Conservation (phyloP, 177 flowering plant genomes). For the Vitis hybrid region DNA sequence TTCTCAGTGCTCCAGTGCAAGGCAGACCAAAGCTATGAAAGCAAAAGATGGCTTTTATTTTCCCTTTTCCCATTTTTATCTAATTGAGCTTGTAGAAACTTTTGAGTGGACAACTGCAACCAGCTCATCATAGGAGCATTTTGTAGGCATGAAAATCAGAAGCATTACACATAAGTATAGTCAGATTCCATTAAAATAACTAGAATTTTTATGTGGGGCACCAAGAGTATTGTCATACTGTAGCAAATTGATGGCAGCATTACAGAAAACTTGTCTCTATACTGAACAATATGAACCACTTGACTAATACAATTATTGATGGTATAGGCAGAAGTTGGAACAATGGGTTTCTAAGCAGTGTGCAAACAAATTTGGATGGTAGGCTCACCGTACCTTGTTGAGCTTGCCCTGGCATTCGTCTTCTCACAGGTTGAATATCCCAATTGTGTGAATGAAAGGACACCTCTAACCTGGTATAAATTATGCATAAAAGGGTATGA, state of each 20-base stretch:
- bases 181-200: background rate
- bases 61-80: slow-evolving; percentile 5
- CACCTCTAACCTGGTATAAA: slow-evolving; percentile 1
- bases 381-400: slow-evolving; percentile 2
- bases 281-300: background rate
- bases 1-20: slow-evolving; percentile 13
- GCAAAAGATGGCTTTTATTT: slow-evolving; percentile 15
- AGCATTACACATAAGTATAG: background rate
- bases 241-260: background rate
- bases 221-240: background rate
- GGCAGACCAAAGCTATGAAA: slow-evolving; percentile 15
- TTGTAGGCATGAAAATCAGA: slow-evolving; percentile 14
- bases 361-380: background rate
- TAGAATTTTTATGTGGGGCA: slow-evolving; percentile 17
- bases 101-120: slow-evolving; percentile 22
- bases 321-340: background rate
- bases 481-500: background rate
- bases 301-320: slow-evolving; percentile 5
- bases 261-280: slow-evolving; percentile 19
- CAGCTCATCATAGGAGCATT: slow-evolving; percentile 17
- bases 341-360: slow-evolving; percentile 9
- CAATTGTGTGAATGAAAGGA: background rate
- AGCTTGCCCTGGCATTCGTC: background rate
- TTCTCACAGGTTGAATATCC: background rate
- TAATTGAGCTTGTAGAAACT: slow-evolving; percentile 6